phyloP scores from a whole-genome alignment of 768 basidiomycete species.

The Cyathus striatus region DNA sequence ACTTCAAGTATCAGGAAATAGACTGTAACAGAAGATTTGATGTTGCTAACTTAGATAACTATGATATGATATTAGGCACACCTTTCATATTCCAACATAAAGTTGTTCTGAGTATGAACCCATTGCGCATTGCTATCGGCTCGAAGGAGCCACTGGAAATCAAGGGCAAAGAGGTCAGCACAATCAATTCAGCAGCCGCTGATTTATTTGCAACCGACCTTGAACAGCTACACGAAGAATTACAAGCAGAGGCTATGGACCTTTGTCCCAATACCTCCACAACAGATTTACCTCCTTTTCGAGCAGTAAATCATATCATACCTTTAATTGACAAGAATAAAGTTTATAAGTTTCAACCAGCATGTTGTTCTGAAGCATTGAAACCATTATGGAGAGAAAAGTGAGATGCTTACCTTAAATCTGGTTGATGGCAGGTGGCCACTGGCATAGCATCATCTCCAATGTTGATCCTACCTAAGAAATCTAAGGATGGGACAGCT shows the following conservation, averaged over 20 bases:
- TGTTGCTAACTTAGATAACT: too few relatives aligned
- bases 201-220: neutral
- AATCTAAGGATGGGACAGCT: neutral
- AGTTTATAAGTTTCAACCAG: neutral
- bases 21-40: too few relatives aligned
- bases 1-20: too few relatives aligned
- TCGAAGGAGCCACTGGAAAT: too few relatives aligned
- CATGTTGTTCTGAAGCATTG: slow-evolving; percentile 6
- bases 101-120: too few relatives aligned
- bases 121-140: too few relatives aligned
- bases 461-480: neutral
- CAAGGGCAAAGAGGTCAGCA: too few relatives aligned
- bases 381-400: slow-evolving; percentile 8
- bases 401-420: slow-evolving; percentile 2
- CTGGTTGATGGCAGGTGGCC: slow-evolving; percentile 5
- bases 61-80: too few relatives aligned
- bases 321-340: slow-evolving; percentile 4
- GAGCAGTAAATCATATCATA: slow-evolving; percentile 7
- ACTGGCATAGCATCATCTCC: neutral
- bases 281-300: slow-evolving; percentile 5
- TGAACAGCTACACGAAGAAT: neutral
- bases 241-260: neutral
- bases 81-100: too few relatives aligned
- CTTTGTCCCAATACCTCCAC: slow-evolving; percentile 5
- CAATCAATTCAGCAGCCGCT: too few relatives aligned